Evolutionary conservation across 2,329 filamentous ascomycete species (phyloP).

Genomic region (Penicillium sp.): DNA sequence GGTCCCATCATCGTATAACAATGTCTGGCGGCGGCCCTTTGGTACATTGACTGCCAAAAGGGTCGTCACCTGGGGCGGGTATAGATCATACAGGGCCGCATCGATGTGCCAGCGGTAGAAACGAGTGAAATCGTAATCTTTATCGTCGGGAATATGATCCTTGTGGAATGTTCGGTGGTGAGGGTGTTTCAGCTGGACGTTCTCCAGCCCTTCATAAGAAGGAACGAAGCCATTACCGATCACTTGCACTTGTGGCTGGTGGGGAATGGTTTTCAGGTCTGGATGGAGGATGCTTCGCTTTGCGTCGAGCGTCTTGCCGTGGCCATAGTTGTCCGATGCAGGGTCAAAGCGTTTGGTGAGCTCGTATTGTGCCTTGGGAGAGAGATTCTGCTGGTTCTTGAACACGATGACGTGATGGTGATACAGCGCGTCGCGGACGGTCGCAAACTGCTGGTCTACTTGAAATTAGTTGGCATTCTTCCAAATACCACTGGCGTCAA

Average conservation of each 20-base stretch:
- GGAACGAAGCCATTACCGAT: conserved; percentile 72
- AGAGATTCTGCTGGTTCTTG: conserved; percentile 63
- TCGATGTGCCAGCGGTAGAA: conserved; percentile 82
- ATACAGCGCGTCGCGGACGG: conserved; percentile 66
- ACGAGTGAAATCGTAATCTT: conserved; percentile 57
- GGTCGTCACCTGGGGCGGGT: conserved; percentile 71
- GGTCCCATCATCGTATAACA: conserved; percentile 71
- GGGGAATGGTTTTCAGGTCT: conserved; percentile 75
- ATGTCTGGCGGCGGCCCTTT: conserved; percentile 61
- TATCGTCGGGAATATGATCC: conserved; percentile 59
- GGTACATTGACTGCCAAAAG: conserved; percentile 73
- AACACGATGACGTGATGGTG: conserved; percentile 67
- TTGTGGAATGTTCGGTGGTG: conserved; percentile 77
- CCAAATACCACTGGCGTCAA: background rate
- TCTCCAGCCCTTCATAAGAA: conserved; percentile 67
- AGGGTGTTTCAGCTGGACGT: conserved; percentile 69
- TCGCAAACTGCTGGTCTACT: conserved; percentile 62
- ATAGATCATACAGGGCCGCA: conserved; percentile 70
- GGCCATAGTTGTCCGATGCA: conserved; percentile 63
- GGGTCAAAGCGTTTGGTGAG: conserved; percentile 74
- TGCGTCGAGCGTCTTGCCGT: conserved; percentile 70
- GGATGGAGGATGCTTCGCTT: conserved; percentile 69
- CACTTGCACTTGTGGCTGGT: conserved; percentile 76
- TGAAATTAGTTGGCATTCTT: conserved; percentile 6
- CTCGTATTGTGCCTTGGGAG: conserved; percentile 70